Percentiles rank a stretch among this genome's conserved stretches.
Conservation (phyloP, 2,329 filamentous ascomycete species). For the Ophiocordyceps camponoti-floridani region DNA sequence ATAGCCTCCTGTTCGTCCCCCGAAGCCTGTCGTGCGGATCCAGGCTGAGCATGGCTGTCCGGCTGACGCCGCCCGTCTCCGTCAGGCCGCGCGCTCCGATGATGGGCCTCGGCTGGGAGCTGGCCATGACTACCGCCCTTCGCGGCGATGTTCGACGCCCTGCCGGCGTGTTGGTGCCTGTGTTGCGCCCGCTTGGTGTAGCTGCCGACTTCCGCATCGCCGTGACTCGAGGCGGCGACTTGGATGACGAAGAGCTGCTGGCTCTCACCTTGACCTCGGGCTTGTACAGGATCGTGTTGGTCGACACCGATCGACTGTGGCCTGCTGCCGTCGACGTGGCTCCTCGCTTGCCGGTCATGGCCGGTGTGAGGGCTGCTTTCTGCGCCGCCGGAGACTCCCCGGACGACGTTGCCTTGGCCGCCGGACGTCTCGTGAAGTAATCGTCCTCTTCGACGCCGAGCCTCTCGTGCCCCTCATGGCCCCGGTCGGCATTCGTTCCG, state of each 20-base stretch:
- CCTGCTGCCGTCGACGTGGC: too few species aligned
- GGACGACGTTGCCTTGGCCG: constrained; percentile 21
- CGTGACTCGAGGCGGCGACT: constrained; percentile 18
- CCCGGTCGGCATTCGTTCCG: constrained; percentile 21
- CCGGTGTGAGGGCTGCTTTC: neutral
- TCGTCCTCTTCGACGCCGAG: constrained; percentile 19
- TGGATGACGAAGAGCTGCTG: constrained; percentile 23
- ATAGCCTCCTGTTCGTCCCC: constrained; percentile 24
- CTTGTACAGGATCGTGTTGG: constrained; percentile 70
- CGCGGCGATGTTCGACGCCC: constrained; percentile 28
- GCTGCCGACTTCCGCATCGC: constrained; percentile 17
- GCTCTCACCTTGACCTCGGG: constrained; percentile 31
- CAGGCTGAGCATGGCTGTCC: constrained; percentile 30
- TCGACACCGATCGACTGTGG: constrained; percentile 64
- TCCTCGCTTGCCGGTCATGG: constrained; percentile 16
- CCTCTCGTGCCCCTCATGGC: constrained; percentile 10
- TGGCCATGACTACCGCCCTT: constrained; percentile 21
- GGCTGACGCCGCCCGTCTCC: constrained; percentile 16
- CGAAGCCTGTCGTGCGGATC: constrained; percentile 24
- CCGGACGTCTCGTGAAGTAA: constrained; percentile 36
- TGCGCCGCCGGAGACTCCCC: too few species aligned
- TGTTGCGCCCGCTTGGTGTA: constrained; percentile 17
- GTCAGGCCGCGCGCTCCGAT: constrained; percentile 22
- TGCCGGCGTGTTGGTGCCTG: constrained; percentile 12
- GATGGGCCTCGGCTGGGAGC: constrained; percentile 38